Conservation (phyloP, 352 stramenopile species). For the Phytophthora constricta region DNA sequence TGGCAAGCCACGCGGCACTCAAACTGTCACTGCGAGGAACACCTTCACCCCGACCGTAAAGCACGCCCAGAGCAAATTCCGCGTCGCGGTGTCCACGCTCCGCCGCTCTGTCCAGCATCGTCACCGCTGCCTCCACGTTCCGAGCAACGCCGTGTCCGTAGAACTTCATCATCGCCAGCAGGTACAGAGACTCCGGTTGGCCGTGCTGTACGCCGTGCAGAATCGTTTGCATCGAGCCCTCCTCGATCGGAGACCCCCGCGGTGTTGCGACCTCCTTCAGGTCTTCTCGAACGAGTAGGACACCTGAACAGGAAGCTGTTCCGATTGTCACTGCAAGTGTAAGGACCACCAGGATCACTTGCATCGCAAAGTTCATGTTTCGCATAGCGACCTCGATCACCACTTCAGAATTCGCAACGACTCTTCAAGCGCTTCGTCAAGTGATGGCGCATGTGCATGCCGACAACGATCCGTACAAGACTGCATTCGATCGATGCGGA, state of each 20-base stretch:
- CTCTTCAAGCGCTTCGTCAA: not conserved
- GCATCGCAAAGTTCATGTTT: conserved; percentile 1
- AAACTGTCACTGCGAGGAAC: conserved; percentile 44
- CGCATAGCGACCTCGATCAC: not conserved
- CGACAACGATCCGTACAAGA: conserved; percentile 13
- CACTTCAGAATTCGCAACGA: not conserved
- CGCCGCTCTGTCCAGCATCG: conserved; percentile 38
- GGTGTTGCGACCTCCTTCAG: conserved; percentile 25
- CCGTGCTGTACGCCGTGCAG: conserved; percentile 42
- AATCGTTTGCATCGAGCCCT: conserved; percentile 39
- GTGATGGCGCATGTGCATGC: not conserved
- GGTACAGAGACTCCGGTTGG: conserved; percentile 53
- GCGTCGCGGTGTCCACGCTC: conserved; percentile 43
- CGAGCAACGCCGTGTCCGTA: conserved; percentile 54
- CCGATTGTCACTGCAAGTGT: not conserved
- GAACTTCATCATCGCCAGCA: conserved; percentile 57
- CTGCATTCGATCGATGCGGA: conserved; percentile 14
- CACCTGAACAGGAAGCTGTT: not conserved
- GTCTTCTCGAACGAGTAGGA: conserved; percentile 31
- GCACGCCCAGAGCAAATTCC: conserved; percentile 53
- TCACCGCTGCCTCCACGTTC: conserved; percentile 38
- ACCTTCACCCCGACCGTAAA: conserved; percentile 40
- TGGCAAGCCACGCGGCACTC: conserved; percentile 48
- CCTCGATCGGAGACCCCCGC: conserved; percentile 28
- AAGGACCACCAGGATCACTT: conserved; percentile 7